phyloP scores from a whole-genome alignment of 495 filamentous ascomycete species.

The Aspergillus diversus region DNA sequence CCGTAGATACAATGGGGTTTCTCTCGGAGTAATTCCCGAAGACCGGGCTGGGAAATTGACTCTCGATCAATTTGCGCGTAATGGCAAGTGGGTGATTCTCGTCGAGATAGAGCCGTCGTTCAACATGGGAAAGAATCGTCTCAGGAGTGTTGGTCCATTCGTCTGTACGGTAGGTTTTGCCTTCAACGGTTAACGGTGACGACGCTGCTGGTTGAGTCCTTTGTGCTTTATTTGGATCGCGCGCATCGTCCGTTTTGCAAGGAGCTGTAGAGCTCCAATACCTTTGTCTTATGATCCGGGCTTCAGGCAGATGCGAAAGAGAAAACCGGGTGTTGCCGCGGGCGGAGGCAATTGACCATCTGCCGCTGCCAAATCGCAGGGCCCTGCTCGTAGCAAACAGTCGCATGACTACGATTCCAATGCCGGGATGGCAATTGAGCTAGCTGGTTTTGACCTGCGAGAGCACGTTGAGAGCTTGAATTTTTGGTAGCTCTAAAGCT shows the following conservation, averaged over 20 bases:
- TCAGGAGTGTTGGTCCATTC: constrained; percentile 83
- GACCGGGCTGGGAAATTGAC: constrained; percentile 72
- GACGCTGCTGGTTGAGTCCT: constrained; percentile 19
- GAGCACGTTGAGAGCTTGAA: constrained; percentile 1
- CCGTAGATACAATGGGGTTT: constrained; percentile 81
- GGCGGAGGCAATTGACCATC: constrained; percentile 41
- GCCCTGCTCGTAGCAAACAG: constrained; percentile 50
- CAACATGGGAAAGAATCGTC: constrained; percentile 71
- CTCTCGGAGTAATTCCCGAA: constrained; percentile 78
- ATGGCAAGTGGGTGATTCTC: constrained; percentile 88
- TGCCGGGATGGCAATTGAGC: neutral
- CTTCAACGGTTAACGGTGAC: constrained; percentile 54
- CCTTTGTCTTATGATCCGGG: constrained; percentile 21
- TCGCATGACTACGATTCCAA: constrained; percentile 36
- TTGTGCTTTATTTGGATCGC: constrained; percentile 13
- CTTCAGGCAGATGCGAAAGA: constrained; percentile 26
- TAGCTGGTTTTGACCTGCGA: neutral
- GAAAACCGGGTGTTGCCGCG: constrained; percentile 34
- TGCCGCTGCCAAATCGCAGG: constrained; percentile 44
- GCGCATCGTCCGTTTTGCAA: constrained; percentile 30
- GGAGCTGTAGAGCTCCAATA: constrained; percentile 43
- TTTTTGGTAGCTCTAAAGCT: neutral
- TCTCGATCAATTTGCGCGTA: constrained; percentile 90
- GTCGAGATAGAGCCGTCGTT: constrained; percentile 79
- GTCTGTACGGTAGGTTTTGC: constrained; percentile 67